Base-by-base conservation (phyloP, 345 rosid species). In the Moricandia moricandioides region DNA sequence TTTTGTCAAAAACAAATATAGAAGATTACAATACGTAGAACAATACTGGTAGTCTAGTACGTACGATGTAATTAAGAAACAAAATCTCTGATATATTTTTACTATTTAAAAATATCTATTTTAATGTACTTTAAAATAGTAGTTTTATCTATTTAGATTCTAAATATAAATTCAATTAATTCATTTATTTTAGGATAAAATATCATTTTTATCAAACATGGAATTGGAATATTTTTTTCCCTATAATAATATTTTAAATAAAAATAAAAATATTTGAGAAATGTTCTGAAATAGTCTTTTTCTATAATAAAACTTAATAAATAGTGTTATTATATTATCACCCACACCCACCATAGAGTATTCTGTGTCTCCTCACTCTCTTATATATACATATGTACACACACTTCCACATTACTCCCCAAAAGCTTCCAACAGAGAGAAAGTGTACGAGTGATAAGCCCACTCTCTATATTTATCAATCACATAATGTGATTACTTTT, bases 311-410 rank as follows among this genome's bases (percentile, higher is more conserved):
- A 16, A 43, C 51, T 43, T 12, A 10, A 43, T 43, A 45, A n/a
- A 45, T 45, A n/a, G 17, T n/a, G 51, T 45, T 45, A 45, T 45
- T 45, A n/a, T n/a, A 47, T 47, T 47, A 47, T 47, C 52, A 47
- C 52, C 52, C 52, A n/a, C 18, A 47, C 52, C 70, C 70, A 76
- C 72, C 74, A 55, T 43, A 14, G 39, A 31, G 6, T 12, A 13
- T 12, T 43, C 14, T 43, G 26, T 56, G 64, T 64, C 75, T 55
- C 64, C 80, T 63, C 69, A 56, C 54, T 64, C 60, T 40, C 58
- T 69, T 68, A 68, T 75, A 69, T 76, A 69, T 35, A 68, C 35
- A 26, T 60, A 30, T 31, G 45, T 43, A 40, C 71, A 40, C 30
- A 39, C 51, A 67, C 7, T 75, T 26, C 21, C 30, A 17, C 51